A percentile compares a stretch with the other conserved stretches of the same genome.
These are phyloP conservation scores for Apophysomyces trapeziformis DNA, from an alignment of 371 early-diverging fungal species.

Conservation along the genomic window DNA sequence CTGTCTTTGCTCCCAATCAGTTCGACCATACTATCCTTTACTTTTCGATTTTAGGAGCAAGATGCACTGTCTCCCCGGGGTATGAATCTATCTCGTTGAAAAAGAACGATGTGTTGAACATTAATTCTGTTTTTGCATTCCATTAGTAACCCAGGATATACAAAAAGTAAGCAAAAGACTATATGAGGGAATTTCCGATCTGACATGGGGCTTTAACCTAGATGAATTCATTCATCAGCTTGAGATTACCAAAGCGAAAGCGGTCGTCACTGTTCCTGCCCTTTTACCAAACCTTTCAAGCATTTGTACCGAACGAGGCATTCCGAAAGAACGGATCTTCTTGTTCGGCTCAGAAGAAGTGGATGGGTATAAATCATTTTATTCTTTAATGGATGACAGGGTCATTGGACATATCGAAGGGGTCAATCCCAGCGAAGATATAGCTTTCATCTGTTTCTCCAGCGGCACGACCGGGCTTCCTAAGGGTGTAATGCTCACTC, in stretches of 20 bases:
- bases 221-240: slow-evolving; percentile 77
- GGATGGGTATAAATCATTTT: slow-evolving; percentile 27
- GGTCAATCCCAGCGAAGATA: slow-evolving; percentile 27
- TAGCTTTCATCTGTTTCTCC: slow-evolving; percentile 84
- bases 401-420: slow-evolving; percentile 19
- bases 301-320: slow-evolving; percentile 54
- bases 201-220: not conserved
- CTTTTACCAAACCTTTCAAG: slow-evolving; percentile 46
- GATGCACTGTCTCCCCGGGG: slow-evolving; percentile 45
- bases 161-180: slow-evolving; percentile 34
- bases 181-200: not conserved
- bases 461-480: slow-evolving; percentile 82
- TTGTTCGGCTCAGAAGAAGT: slow-evolving; percentile 52
- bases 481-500: slow-evolving; percentile 55
- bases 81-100: slow-evolving; percentile 9
- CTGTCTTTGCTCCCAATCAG: slow-evolving; percentile 74
- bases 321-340: slow-evolving; percentile 53
- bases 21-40: slow-evolving; percentile 45
- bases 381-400: slow-evolving; percentile 2
- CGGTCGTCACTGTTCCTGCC: slow-evolving; percentile 53
- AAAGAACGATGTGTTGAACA: not conserved
- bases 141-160: slow-evolving; percentile 43
- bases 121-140: not conserved
- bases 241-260: slow-evolving; percentile 63
- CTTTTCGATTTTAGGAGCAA: slow-evolving; percentile 45